Evolutionary conservation across 108 stramenopile genomes (phyloP).

Genomic region (Cyclotella cryptica): DNA sequence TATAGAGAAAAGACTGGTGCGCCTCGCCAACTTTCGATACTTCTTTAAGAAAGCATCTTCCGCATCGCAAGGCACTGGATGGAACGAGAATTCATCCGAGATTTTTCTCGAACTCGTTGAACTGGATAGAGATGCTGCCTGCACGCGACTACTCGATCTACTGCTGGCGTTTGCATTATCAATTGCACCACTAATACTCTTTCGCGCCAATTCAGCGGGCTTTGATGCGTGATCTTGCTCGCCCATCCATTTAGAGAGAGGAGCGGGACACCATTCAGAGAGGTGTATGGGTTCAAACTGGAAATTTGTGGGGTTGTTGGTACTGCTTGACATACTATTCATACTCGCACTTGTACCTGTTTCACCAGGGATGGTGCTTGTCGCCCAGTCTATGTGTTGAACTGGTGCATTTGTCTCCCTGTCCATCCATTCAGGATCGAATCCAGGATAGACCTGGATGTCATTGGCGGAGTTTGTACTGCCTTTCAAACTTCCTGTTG

Average conservation of each 20-base stretch:
- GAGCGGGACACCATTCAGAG: no score
- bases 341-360: neutral
- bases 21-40: neutral
- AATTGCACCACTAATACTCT: no score
- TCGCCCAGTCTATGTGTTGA: neutral
- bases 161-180: no score
- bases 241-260: no score
- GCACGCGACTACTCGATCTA: no score
- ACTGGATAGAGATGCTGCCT: neutral
- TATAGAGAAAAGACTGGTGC: slow-evolving; percentile 11
- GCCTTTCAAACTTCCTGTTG: neutral
- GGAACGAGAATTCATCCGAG: neutral
- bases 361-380: neutral
- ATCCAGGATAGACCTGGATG: neutral
- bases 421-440: neutral
- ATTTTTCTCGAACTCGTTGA: neutral
- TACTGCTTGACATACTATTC: neutral
- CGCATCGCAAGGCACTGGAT: neutral
- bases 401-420: neutral
- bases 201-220: no score
- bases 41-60: slow-evolving; percentile 9
- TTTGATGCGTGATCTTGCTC: no score
- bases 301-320: no score
- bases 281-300: no score
- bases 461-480: neutral